Evolutionary conservation across 768 basidiomycete genomes (phyloP).

Genomic region (Chalciporus pseudorubinellus): DNA sequence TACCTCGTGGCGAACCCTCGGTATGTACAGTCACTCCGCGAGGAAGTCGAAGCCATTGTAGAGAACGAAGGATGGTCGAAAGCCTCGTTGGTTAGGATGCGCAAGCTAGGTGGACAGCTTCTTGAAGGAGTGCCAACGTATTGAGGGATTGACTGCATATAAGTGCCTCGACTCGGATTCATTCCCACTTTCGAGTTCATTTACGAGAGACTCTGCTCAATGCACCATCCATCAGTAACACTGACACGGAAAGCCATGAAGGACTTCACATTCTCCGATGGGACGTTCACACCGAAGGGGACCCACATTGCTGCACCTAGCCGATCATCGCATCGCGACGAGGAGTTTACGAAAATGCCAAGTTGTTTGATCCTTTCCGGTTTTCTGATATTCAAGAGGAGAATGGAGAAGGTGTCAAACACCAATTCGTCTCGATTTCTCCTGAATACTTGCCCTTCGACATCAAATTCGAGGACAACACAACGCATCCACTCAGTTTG

Average conservation of each 20-base stretch:
- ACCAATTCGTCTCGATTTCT: constrained; percentile 34
- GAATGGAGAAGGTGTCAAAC: constrained; percentile 31
- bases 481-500: background rate
- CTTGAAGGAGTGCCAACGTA: constrained; percentile 32
- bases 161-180: constrained; percentile 5
- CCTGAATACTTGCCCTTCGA: constrained; percentile 36
- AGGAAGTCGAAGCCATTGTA: constrained; percentile 33
- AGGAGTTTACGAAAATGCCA: constrained; percentile 31
- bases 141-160: constrained; percentile 26
- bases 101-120: constrained; percentile 40
- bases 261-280: constrained; percentile 36
- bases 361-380: constrained; percentile 46
- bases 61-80: constrained; percentile 24
- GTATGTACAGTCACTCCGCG: constrained; percentile 30
- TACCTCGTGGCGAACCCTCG: constrained; percentile 34
- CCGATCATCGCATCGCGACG: constrained; percentile 5
- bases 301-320: constrained; percentile 4
- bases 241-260: constrained; percentile 25
- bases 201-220: too few species aligned
- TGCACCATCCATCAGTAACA: background rate
- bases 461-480: constrained; percentile 6
- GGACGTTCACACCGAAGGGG: constrained; percentile 34
- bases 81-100: constrained; percentile 22
- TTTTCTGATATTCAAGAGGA: constrained; percentile 38
- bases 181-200: constrained; percentile 15